Conservation (phyloP, 208 protist genomes). For the Tetramitus jugosus region DNA sequence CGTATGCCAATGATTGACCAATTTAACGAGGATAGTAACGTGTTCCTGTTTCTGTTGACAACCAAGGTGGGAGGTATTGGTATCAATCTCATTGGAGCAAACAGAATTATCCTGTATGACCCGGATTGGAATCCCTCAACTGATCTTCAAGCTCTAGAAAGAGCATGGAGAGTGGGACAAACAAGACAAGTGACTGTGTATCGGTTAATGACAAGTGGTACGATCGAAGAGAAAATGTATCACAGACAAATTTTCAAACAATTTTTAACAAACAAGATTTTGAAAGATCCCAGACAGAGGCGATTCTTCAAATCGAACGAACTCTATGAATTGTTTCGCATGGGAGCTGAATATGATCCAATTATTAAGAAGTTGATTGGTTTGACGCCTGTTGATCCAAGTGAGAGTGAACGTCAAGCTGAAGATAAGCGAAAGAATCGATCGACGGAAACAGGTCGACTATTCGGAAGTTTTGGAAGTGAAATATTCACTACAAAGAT, state of each 20-base stretch:
- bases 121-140: conserved; percentile 93
- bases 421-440: background rate
- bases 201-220: conserved; percentile 88
- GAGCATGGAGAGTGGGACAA: conserved; percentile 93
- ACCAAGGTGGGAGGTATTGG: conserved; percentile 92
- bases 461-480: background rate
- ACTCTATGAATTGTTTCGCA: conserved; percentile 74
- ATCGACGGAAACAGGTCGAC: background rate
- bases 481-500: too few species aligned
- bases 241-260: conserved; percentile 81
- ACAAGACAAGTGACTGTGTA: conserved; percentile 85
- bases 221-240: conserved; percentile 98
- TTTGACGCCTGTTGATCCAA: too few species aligned
- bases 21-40: conserved; percentile 79
- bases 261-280: conserved; percentile 79
- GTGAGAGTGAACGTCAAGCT: background rate
- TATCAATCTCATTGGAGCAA: conserved; percentile 93
- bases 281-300: conserved; percentile 83
- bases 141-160: conserved; percentile 72
- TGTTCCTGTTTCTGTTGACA: conserved; percentile 92
- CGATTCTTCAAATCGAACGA: conserved; percentile 80
- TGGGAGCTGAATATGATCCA: conserved; percentile 59
- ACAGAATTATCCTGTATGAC: conserved; percentile 96
- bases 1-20: conserved; percentile 77
- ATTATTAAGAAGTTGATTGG: conserved; percentile 34